These are phyloP conservation scores for Diutina mesorugosa DNA, from an alignment of 1,139 yeast genomes.

Conservation along the genomic window DNA sequence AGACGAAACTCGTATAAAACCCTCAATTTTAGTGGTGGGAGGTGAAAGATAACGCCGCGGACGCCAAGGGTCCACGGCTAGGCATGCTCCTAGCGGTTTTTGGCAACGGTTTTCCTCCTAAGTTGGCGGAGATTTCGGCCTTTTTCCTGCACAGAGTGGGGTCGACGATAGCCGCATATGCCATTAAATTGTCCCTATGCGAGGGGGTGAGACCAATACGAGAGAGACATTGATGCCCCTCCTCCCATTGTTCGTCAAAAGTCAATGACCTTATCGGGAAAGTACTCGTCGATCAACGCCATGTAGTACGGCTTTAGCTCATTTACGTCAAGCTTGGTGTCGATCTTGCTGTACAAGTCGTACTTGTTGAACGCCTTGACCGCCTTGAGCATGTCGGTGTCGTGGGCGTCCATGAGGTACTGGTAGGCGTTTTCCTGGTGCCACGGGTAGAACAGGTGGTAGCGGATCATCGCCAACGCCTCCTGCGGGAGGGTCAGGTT, in stretches of 20 bases:
- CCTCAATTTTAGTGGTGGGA: neutral
- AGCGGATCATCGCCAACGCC: conserved; percentile 63
- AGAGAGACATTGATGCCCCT: neutral
- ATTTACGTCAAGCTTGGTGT: conserved; percentile 32
- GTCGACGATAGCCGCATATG: neutral
- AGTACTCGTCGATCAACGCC: conserved; percentile 54
- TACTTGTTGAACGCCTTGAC: conserved; percentile 57
- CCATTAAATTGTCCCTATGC: neutral
- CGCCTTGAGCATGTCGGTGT: conserved; percentile 46
- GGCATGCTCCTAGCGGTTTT: no score
- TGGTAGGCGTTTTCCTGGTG: conserved; percentile 58
- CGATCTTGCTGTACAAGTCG: conserved; percentile 55
- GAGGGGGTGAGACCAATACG: no score
- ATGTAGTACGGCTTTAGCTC: conserved; percentile 43
- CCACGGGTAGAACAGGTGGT: conserved; percentile 70
- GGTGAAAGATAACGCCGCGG: no score
- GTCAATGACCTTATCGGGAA: conserved; percentile 44
- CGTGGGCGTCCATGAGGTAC: conserved; percentile 55
- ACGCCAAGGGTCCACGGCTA: no score
- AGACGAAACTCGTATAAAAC: neutral
- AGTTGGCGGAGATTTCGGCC: neutral
- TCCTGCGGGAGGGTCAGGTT: conserved; percentile 53
- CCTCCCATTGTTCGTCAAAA: conserved; percentile 21
- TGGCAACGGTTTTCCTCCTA: neutral
- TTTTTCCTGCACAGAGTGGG: neutral